Percentiles rank a stretch among this genome's conserved stretches.
phyloP scores from a whole-genome alignment of 768 basidiomycete genomes.

The Tremella fuciformis region DNA sequence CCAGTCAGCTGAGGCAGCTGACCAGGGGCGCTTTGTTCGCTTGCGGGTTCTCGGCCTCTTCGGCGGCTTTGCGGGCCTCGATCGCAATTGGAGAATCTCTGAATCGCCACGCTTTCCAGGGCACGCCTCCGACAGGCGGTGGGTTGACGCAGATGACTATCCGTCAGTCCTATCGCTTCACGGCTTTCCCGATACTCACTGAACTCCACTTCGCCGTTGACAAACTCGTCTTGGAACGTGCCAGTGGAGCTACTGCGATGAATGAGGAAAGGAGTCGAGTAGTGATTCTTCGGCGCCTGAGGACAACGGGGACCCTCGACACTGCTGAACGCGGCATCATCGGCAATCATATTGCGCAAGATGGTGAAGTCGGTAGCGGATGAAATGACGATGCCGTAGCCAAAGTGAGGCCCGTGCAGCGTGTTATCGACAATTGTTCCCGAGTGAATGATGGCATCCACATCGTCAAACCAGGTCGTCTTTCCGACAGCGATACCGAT shows the following conservation, averaged over 20 bases:
- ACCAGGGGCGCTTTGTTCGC: slow-evolving; percentile 3
- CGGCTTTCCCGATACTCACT: slow-evolving; percentile 33
- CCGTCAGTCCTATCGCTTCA: neutral
- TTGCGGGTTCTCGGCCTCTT: slow-evolving; percentile 12
- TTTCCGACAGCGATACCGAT: slow-evolving; percentile 51
- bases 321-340: slow-evolving; percentile 42
- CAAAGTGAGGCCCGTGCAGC: slow-evolving; percentile 47
- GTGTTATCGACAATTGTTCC: slow-evolving; percentile 49
- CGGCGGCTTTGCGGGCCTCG: slow-evolving; percentile 29
- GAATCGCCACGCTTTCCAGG: slow-evolving; percentile 48
- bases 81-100: slow-evolving; percentile 46
- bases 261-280: slow-evolving; percentile 48
- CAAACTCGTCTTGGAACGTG: slow-evolving; percentile 50
- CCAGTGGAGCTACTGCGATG: slow-evolving; percentile 49
- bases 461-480: slow-evolving; percentile 52
- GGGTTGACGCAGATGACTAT: slow-evolving; percentile 52
- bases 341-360: slow-evolving; percentile 39
- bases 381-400: slow-evolving; percentile 52
- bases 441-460: slow-evolving; percentile 46
- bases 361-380: slow-evolving; percentile 49
- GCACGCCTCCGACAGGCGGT: slow-evolving; percentile 36
- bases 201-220: slow-evolving; percentile 53
- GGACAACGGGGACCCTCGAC: slow-evolving; percentile 47
- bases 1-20: slow-evolving; percentile 5
- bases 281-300: slow-evolving; percentile 47